These are phyloP conservation scores for Kluyveromyces wickerhamii DNA, from an alignment of 805 yeast genomes.

Conservation along the genomic window DNA sequence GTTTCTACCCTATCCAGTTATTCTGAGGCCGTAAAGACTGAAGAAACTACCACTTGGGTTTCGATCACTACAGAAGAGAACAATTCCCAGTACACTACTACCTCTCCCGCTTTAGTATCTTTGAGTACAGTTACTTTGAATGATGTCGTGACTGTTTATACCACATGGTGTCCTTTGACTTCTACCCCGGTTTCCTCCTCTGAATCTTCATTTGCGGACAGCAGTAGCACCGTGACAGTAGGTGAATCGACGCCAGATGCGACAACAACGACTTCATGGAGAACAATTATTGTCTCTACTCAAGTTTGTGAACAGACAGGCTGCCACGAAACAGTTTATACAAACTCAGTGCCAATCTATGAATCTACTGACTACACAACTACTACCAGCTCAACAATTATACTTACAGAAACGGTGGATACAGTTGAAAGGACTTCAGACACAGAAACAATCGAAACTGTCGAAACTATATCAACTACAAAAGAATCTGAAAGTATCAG, in stretches of 20 bases:
- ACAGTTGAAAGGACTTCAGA: too few relatives aligned
- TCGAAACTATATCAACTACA: too few relatives aligned
- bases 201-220: background rate
- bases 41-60: background rate
- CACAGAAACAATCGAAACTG: too few relatives aligned
- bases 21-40: background rate
- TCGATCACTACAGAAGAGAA: background rate
- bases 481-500: too few relatives aligned
- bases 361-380: background rate
- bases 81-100: background rate
- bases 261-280: background rate
- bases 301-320: background rate
- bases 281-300: conserved; percentile 1
- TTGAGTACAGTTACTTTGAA: conserved; percentile 6
- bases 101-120: conserved; percentile 9
- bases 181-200: background rate
- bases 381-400: background rate
- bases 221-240: background rate
- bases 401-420: too few relatives aligned
- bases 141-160: conserved; percentile 11
- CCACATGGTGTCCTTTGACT: conserved; percentile 15
- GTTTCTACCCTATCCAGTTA: background rate
- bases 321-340: background rate
- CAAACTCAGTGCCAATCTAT: conserved; percentile 2
- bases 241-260: background rate